Conservation (phyloP, 176 grass and related monocot genomes). For the Poa pratensis region DNA sequence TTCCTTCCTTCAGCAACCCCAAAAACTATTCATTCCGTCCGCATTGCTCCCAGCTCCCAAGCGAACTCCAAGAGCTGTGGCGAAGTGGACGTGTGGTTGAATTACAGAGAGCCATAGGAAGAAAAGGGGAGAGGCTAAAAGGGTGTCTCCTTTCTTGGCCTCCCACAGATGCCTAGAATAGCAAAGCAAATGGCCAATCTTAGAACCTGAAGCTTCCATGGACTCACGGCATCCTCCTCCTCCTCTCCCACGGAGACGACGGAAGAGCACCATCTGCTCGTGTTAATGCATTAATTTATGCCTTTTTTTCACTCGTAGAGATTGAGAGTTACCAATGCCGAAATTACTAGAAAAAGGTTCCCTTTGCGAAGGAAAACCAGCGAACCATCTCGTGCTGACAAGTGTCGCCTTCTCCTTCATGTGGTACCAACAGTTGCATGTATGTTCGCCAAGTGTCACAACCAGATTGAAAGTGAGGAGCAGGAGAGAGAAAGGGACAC, state of each 20-base stretch:
- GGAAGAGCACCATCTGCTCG: background rate
- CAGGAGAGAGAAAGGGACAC: too few relatives aligned
- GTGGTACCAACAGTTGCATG: too few relatives aligned
- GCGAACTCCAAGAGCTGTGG: slow-evolving; percentile 39
- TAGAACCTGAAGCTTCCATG: slow-evolving; percentile 6
- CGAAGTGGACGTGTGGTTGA: slow-evolving; percentile 35
- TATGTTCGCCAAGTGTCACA: too few relatives aligned
- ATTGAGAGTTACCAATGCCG: too few relatives aligned
- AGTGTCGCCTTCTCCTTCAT: too few relatives aligned
- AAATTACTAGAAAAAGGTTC: too few relatives aligned
- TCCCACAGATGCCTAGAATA: slow-evolving; percentile 32
- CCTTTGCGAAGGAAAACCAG: too few relatives aligned
- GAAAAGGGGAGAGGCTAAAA: slow-evolving; percentile 39
- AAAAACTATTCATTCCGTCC: slow-evolving; percentile 14
- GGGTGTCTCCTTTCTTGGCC: background rate
- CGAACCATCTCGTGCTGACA: too few relatives aligned
- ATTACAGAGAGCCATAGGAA: slow-evolving; percentile 24
- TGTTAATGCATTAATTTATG: too few relatives aligned
- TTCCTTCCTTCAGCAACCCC: background rate
- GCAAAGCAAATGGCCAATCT: slow-evolving; percentile 26
- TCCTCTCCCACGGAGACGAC: background rate
- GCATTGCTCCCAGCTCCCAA: slow-evolving; percentile 12
- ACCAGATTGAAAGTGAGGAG: too few relatives aligned
- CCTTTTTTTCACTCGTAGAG: too few relatives aligned
- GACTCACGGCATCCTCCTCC: background rate